Percentiles rank a stretch among this genome's conserved stretches.
phyloP scores from a whole-genome alignment of 495 filamentous ascomycete species.

The Cudoniella acicularis region DNA sequence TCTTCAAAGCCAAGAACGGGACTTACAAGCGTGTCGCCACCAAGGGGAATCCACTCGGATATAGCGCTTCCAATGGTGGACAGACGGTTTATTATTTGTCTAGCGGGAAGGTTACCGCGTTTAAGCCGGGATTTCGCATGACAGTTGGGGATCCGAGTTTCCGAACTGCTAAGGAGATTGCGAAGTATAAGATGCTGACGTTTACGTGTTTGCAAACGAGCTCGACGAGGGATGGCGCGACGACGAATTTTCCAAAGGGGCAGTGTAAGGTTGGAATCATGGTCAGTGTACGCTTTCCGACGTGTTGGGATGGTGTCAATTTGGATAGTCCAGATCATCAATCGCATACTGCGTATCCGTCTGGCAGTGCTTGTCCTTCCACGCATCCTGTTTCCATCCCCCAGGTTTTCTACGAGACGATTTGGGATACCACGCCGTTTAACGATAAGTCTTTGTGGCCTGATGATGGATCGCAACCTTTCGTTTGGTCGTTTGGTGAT shows the following conservation, averaged over 20 bases:
- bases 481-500: conserved; percentile 1
- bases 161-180: not conserved
- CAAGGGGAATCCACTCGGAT: conserved; percentile 31
- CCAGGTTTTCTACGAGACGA: conserved; percentile 2
- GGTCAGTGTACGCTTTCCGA: conserved; percentile 61
- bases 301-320: conserved; percentile 82
- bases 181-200: conserved; percentile 20
- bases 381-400: not conserved
- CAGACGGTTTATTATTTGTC: conserved; percentile 36
- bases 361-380: not conserved
- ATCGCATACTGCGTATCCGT: conserved; percentile 45
- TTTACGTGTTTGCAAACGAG: conserved; percentile 30
- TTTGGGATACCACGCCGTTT: not conserved
- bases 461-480: not conserved
- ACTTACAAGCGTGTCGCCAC: conserved; percentile 39
- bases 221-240: conserved; percentile 22
- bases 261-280: conserved; percentile 38
- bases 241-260: conserved; percentile 29
- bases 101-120: conserved; percentile 9
- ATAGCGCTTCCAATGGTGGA: conserved; percentile 33
- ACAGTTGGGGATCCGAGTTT: conserved; percentile 36
- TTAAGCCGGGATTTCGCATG: conserved; percentile 40
- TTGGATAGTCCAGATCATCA: conserved; percentile 45
- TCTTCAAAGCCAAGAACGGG: conserved; percentile 37
- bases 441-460: not conserved